A percentile compares a stretch with the other conserved stretches of the same genome.
phyloP scores from a whole-genome alignment of 225 moss, liverwort and hornwort species.

The Physcomitrium patens region DNA sequence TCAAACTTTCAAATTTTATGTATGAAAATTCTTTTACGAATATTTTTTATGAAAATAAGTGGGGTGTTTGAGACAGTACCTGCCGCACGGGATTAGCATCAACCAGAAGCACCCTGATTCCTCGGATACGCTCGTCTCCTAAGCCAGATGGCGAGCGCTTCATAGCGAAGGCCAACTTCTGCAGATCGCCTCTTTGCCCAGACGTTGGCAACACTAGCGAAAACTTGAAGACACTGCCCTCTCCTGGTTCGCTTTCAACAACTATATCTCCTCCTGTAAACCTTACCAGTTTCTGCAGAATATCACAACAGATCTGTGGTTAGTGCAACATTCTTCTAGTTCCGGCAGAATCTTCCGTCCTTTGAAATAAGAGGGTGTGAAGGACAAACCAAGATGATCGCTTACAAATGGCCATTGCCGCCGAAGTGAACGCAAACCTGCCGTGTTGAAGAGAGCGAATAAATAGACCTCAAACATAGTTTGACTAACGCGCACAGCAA shows the following conservation, averaged over 20 bases:
- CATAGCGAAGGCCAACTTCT: slow-evolving; percentile 33
- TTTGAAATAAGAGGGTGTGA: background rate
- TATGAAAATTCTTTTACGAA: background rate
- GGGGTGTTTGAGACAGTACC: slow-evolving; percentile 35
- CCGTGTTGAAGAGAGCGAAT: background rate
- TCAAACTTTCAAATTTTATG: background rate
- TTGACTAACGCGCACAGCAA: background rate
- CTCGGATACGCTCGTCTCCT: slow-evolving; percentile 69
- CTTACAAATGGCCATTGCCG: background rate
- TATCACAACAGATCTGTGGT: background rate
- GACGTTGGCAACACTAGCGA: slow-evolving; percentile 53
- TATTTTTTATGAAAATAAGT: no score
- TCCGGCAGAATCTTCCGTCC: background rate
- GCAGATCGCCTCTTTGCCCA: slow-evolving; percentile 51
- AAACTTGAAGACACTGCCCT: slow-evolving; percentile 94
- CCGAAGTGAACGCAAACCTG: background rate
- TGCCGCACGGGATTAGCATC: slow-evolving; percentile 84
- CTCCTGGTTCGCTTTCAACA: slow-evolving; percentile 76
- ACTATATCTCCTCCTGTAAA: slow-evolving; percentile 70
- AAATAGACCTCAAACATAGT: background rate
- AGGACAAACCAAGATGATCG: background rate
- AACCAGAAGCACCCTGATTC: slow-evolving; percentile 68
- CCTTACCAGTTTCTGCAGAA: slow-evolving; percentile 82
- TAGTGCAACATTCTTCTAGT: background rate
- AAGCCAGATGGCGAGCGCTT: slow-evolving; percentile 45